Conservation (phyloP, 108 stramenopile genomes). For the Cyclotella baltica region DNA sequence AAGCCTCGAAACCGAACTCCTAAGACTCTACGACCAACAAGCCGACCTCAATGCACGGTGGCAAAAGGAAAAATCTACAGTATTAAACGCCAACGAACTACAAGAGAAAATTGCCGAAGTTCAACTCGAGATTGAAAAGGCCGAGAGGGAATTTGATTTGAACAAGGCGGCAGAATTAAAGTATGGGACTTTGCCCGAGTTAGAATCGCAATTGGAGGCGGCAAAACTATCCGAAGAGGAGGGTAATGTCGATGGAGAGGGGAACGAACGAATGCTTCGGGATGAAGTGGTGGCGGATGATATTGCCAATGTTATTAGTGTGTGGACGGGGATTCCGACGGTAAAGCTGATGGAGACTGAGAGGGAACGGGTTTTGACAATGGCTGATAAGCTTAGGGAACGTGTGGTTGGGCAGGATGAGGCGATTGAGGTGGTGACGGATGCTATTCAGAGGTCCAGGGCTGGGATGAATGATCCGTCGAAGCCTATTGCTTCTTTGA, state of each 20-base stretch:
- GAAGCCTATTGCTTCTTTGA: constrained; percentile 91
- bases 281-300: constrained; percentile 96
- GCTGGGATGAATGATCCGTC: constrained; percentile 92
- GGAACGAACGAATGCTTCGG: constrained; percentile 74
- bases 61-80: constrained; percentile 88
- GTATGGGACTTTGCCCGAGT: constrained; percentile 85
- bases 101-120: constrained; percentile 92
- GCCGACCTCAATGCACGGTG: constrained; percentile 80
- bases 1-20: constrained; percentile 76
- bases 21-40: constrained; percentile 73
- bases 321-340: constrained; percentile 95
- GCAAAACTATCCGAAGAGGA: constrained; percentile 57
- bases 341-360: constrained; percentile 90
- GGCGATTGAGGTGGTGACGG: constrained; percentile 90
- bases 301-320: constrained; percentile 91
- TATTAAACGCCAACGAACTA: constrained; percentile 71
- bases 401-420: constrained; percentile 96
- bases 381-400: constrained; percentile 86
- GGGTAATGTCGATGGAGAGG: constrained; percentile 12
- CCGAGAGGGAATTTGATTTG: constrained; percentile 94
- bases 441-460: constrained; percentile 91
- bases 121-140: constrained; percentile 89
- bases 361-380: constrained; percentile 90
- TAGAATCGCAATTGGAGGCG: constrained; percentile 74
- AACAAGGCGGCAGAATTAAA: constrained; percentile 95